These are phyloP conservation scores for Yamadazyma sp. DNA, from an alignment of 805 yeast genomes.

Conservation along the genomic window DNA sequence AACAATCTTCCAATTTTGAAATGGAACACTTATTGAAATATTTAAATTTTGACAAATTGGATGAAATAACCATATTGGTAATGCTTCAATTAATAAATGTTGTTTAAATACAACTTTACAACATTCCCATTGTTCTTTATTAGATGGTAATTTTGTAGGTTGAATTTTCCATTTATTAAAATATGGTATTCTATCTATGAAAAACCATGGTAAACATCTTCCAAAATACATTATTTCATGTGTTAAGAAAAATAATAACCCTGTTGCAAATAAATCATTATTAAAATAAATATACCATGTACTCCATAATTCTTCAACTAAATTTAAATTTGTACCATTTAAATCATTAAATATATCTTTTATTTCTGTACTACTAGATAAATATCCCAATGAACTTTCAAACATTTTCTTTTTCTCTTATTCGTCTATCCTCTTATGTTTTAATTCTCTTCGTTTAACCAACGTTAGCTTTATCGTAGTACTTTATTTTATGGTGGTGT, in stretches of 20 bases:
- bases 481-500: too few species aligned
- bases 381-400: conserved; percentile 13
- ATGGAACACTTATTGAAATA: conserved; percentile 76
- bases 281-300: conserved; percentile 79
- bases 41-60: conserved; percentile 83
- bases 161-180: conserved; percentile 88
- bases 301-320: conserved; percentile 78
- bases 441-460: too few species aligned
- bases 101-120: conserved; percentile 77
- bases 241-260: conserved; percentile 71
- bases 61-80: conserved; percentile 97
- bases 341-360: conserved; percentile 7
- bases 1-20: conserved; percentile 66
- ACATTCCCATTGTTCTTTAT: conserved; percentile 90
- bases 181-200: conserved; percentile 80
- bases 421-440: too few species aligned
- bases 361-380: conserved; percentile 5
- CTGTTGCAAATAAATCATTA: conserved; percentile 91
- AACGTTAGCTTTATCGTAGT: too few species aligned
- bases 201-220: conserved; percentile 88
- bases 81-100: conserved; percentile 89
- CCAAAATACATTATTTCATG: conserved; percentile 93
- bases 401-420: too few species aligned
- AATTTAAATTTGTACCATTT: conserved; percentile 7
- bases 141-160: conserved; percentile 75